phyloP scores from a whole-genome alignment of 2,329 filamentous ascomycete species.

The Pseudogymnoascus sp. region DNA sequence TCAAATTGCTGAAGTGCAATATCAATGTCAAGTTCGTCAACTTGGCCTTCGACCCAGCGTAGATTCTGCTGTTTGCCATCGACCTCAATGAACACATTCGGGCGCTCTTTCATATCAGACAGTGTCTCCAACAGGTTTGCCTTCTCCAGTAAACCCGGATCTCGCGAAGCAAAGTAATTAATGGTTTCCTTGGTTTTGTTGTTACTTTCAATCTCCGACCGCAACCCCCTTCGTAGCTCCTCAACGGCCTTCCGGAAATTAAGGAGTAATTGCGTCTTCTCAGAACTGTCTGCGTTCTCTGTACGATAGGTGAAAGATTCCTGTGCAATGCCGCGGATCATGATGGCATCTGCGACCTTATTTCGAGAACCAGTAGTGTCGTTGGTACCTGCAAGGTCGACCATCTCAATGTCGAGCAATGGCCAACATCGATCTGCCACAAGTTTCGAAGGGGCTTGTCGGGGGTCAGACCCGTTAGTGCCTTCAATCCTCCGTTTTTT shows the following conservation, averaged over 20 bases:
- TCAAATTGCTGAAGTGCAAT: slow-evolving; percentile 88
- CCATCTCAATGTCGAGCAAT: slow-evolving; percentile 82
- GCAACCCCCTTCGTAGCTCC: slow-evolving; percentile 75
- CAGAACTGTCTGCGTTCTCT: slow-evolving; percentile 67
- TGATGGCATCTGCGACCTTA: slow-evolving; percentile 76
- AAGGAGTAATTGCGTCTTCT: slow-evolving; percentile 73
- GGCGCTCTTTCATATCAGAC: slow-evolving; percentile 65
- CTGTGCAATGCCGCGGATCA: slow-evolving; percentile 73
- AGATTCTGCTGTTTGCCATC: slow-evolving; percentile 95
- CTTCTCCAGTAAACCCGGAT: slow-evolving; percentile 69
- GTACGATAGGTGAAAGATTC: slow-evolving; percentile 94
- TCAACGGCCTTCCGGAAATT: slow-evolving; percentile 91
- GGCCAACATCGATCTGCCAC: slow-evolving; percentile 94
- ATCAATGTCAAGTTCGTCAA: slow-evolving; percentile 93
- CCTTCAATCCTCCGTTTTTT: slow-evolving; percentile 86
- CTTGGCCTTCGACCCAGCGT: slow-evolving; percentile 88
- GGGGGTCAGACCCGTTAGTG: slow-evolving; percentile 40
- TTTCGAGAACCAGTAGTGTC: slow-evolving; percentile 49
- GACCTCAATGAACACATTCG: slow-evolving; percentile 78
- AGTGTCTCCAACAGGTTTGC: slow-evolving; percentile 71
- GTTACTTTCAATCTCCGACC: slow-evolving; percentile 79
- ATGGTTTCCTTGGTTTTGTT: slow-evolving; percentile 78
- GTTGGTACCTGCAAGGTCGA: slow-evolving; percentile 68
- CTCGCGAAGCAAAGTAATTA: slow-evolving; percentile 74
- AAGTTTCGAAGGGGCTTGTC: slow-evolving; percentile 56